Evolutionary conservation across 225 moss, liverwort and hornwort genomes (phyloP).

Genomic region (Antitrichia curtipendula): DNA sequence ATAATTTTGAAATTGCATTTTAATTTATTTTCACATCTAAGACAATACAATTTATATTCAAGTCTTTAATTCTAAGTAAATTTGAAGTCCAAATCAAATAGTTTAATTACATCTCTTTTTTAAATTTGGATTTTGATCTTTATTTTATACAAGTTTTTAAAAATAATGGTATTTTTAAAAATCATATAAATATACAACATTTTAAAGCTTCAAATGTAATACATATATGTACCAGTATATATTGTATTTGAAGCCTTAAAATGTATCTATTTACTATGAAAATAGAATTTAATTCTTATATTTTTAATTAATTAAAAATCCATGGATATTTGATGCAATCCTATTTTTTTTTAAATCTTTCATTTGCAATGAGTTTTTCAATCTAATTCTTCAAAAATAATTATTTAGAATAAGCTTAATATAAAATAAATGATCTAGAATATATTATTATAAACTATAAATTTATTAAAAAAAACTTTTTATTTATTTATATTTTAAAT

Average conservation of each 20-base stretch:
- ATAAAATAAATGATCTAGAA: neutral
- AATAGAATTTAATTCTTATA: neutral
- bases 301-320: neutral
- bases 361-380: fast-evolving
- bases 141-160: neutral
- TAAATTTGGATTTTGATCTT: neutral
- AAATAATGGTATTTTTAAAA: neutral
- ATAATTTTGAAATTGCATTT: neutral
- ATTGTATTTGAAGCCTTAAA: neutral
- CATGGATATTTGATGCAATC: neutral
- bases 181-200: no score
- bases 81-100: neutral
- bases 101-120: neutral
- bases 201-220: no score
- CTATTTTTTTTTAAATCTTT: neutral
- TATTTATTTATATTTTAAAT: no score
- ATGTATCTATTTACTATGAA: neutral
- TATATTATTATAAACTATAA: no score
- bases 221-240: neutral
- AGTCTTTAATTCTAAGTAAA: neutral
- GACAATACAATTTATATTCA: neutral
- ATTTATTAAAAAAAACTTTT: neutral
- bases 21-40: neutral
- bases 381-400: neutral
- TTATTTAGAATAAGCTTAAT: fast-evolving